Evolutionary conservation across 306 rosid species (phyloP).

Genomic region (Neltuma alba): DNA sequence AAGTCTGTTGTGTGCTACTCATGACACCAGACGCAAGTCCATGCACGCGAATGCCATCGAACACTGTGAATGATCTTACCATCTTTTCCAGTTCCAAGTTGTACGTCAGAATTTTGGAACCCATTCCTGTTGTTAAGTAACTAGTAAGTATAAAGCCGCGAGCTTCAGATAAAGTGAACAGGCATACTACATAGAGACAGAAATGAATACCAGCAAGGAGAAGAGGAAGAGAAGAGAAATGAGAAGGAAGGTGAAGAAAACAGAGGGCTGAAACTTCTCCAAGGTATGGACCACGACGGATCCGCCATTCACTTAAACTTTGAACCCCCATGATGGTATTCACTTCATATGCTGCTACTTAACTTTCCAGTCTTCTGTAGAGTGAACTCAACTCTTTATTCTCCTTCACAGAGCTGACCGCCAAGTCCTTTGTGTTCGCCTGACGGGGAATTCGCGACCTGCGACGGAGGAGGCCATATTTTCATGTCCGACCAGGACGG

Average conservation of each 20-base stretch:
- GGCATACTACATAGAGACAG: background rate
- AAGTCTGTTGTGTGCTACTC: background rate
- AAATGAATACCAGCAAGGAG: conserved; percentile 64
- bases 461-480: background rate
- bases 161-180: background rate
- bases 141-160: conserved; percentile 9
- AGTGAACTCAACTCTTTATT: background rate
- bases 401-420: background rate
- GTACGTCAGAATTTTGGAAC: conserved; percentile 70
- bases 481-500: background rate
- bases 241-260: conserved; percentile 65
- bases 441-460: background rate
- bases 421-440: background rate
- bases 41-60: conserved; percentile 93
- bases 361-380: background rate
- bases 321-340: conserved; percentile 33
- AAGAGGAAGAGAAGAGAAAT: conserved; percentile 60
- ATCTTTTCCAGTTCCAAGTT: conserved; percentile 56
- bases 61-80: conserved; percentile 56
- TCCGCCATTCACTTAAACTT: conserved; percentile 49
- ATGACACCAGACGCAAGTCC: conserved; percentile 53
- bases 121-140: conserved; percentile 58
- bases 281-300: conserved; percentile 68
- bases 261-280: conserved; percentile 94
- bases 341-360: background rate